phyloP scores from a whole-genome alignment of 331 rosid species.

The Rhamnella rubrinervis region DNA sequence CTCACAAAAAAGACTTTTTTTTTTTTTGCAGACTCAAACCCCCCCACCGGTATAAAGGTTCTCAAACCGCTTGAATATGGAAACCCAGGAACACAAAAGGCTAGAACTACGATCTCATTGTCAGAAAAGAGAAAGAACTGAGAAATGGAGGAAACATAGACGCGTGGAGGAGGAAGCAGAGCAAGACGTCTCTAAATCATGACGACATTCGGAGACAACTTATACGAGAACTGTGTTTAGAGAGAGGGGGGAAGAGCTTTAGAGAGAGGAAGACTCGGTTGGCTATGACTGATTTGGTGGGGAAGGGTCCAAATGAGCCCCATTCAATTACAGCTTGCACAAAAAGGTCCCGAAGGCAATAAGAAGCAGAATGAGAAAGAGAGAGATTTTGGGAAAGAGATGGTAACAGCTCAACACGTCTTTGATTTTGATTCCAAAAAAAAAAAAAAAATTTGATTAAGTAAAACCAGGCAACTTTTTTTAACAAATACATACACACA shows the following conservation, averaged over 20 bases:
- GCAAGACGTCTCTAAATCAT: conserved; percentile 41
- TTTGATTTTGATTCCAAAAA: conserved; percentile 39
- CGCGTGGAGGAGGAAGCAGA: conserved; percentile 44
- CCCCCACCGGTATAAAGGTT: background rate
- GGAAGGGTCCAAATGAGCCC: conserved; percentile 40
- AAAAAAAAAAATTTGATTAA: conserved; percentile 2
- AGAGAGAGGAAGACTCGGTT: conserved; percentile 6
- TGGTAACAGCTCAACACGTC: conserved; percentile 85
- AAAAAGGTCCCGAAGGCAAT: conserved; percentile 29
- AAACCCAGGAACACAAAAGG: conserved; percentile 6
- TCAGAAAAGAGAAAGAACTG: conserved; percentile 21
- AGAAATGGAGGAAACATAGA: conserved; percentile 26
- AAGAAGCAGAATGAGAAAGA: conserved; percentile 24
- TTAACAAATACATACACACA: conserved; percentile 15
- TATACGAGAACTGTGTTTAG: conserved; percentile 21
- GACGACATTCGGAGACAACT: conserved; percentile 59
- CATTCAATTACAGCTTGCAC: conserved; percentile 53
- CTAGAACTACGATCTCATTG: conserved; percentile 52
- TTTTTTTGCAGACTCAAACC: background rate
- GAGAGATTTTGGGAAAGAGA: conserved; percentile 20
- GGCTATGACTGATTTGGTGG: conserved; percentile 19
- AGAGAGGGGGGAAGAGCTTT: conserved; percentile 3
- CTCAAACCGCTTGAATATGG: conserved; percentile 9
- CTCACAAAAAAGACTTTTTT: conserved; percentile 1
- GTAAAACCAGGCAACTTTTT: conserved; percentile 7